Evolutionary conservation across 2,329 filamentous ascomycete genomes (phyloP), one percentile per base, ranked within the genome.

Genomic region (Beauveria sp.): DNA sequence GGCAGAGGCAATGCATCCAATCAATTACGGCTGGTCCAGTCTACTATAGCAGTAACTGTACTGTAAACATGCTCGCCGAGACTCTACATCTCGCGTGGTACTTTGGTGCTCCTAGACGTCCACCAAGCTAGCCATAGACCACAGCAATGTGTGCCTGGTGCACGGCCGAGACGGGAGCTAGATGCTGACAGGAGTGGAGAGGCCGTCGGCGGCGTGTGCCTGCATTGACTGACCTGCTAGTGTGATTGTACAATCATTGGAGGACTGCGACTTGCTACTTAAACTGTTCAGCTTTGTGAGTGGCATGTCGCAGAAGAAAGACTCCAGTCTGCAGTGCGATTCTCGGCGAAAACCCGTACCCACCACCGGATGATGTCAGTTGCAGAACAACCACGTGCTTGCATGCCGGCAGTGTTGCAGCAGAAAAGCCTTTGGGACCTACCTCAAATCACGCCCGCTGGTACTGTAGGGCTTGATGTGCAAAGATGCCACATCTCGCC

Each of bases 101-200:
- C 45, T 4, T 7, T 26, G 14, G 30, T 14, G 12, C 16, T 12
- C n/a, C 7, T 47, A 10, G 26, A 20, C 26, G 3, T 8, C 26
- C n/a, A 22, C 26, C n/a, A 20, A 26, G n/a, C 16, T 47, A 9
- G 28, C 22, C 8, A 49, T 26, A 18, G 14, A n/a, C 28, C 10
- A 30, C 30, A 30, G 30, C 30, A 26, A 28, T 20, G 20, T 40
- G 55, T 43, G 38, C 46, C 46, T 26, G 8, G 46, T 46, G 56
- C 46, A 6, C n/a, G 20, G 42, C 22, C 49, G 18, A 38, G 57
- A 52, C 47, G 47, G 47, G 57, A 59, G 34, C 47, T 52, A 52
- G 47, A 45, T 26, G 56, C 47, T 59, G 57, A 52, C 57, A 30
- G 28, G 28, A 46, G 56, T 59, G 57, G 57, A 59, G 40, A 3